Percentiles rank a stretch among this genome's conserved stretches.
Evolutionary conservation across 2,329 filamentous ascomycete genomes (phyloP).

Genomic region (Chaetomiaceae sp.): DNA sequence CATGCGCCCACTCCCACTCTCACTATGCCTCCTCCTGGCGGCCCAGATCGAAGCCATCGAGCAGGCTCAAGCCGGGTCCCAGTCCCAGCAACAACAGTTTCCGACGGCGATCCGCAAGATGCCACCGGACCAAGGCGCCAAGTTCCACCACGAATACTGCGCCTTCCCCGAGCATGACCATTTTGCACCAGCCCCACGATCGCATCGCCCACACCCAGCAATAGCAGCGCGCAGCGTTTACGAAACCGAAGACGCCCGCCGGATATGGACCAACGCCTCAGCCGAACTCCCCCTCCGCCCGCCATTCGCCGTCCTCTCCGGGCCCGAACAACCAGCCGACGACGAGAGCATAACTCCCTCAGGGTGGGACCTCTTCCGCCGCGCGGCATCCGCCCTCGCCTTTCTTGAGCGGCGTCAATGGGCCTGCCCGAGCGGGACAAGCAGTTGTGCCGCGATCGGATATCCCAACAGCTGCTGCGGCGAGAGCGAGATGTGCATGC

Average conservation of each 20-base stretch:
- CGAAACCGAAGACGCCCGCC: conserved; percentile 29
- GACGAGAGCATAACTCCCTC: background rate
- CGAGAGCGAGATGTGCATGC: conserved; percentile 61
- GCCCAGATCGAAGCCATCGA: conserved; percentile 36
- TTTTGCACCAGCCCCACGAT: conserved; percentile 33
- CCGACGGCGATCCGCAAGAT: conserved; percentile 70
- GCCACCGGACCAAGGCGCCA: conserved; percentile 64
- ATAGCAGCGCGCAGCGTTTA: conserved; percentile 32
- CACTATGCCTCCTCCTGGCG: conserved; percentile 44
- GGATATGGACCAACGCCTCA: conserved; percentile 32
- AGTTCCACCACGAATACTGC: conserved; percentile 67
- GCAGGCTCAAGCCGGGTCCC: conserved; percentile 22
- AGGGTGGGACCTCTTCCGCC: conserved; percentile 35
- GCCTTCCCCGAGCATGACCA: conserved; percentile 37
- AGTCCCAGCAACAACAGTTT: conserved; percentile 20
- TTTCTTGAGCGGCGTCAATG: conserved; percentile 55
- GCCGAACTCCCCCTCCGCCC: conserved; percentile 40
- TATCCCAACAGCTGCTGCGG: conserved; percentile 70
- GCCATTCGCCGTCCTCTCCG: conserved; percentile 48
- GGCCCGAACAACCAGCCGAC: conserved; percentile 6
- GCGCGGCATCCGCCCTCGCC: conserved; percentile 44
- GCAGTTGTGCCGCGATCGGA: conserved; percentile 59
- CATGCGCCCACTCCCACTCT: conserved; percentile 40
- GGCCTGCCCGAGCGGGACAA: conserved; percentile 62
- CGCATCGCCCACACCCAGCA: background rate